Evolutionary conservation across 202 grass and related monocot species (phyloP), one percentile per base, ranked within the genome.

Genomic region (Zizania palustris): DNA sequence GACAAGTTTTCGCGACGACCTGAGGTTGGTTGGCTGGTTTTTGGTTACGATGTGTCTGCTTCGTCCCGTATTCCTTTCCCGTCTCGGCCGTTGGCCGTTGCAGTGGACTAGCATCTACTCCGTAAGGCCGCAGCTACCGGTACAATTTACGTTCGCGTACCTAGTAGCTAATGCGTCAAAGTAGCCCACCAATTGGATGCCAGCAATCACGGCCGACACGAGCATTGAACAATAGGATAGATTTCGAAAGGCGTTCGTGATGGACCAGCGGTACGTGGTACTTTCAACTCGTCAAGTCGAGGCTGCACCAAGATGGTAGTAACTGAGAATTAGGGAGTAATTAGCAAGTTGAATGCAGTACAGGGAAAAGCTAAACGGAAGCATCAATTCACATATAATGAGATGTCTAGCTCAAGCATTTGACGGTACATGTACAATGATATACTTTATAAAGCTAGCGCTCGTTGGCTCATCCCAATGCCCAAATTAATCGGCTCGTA

Each of bases 371-470:
- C 59, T 42, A 13, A 66, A 79, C n/a, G 9, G 39, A 66, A 40
- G 42, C 76, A 73, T 73, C 77, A 72, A 81, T 88, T 72, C 81
- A 85, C 82, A 77, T 85, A 73, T 72, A 61, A 60, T 60, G 65
- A 74, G 42, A 60, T 81, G 76, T 85, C 82, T 65, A 60, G 35
- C 77, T 85, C 66, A 66, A 76, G 15, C 46, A 76, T 85, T 76
- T 45, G 72, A 67, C 81, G 43, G 42, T 72, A 75, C 63, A 83
- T 79, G 70, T 88, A 88, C 70, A 48, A 55, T 6, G 8, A 55
- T 55, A 55, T 19, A n/a, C 5, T 55, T 55, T 55, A 78, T 18
- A 37, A 74, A 80, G 55, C 62, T 55, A 83, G 59, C 11, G 33
- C 72, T 65, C 71, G 78, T 78, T 77, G 66, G 66, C 57, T 76